Conservation (phyloP, 1,284 basidiomycete species). For the Trametes sp. region DNA sequence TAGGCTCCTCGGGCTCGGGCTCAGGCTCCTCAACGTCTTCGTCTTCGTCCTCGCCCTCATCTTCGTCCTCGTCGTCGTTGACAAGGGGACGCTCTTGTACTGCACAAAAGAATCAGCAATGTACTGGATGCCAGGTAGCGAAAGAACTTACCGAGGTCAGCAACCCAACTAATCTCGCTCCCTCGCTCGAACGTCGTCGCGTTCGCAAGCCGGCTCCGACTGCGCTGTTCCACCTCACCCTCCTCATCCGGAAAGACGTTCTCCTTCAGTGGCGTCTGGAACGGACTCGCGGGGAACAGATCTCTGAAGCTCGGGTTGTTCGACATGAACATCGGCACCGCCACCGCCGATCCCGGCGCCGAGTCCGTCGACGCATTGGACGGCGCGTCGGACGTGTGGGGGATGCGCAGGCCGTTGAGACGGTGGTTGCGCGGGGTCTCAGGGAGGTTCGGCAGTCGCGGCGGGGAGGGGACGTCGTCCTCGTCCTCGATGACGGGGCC, state of each 20-base stretch:
- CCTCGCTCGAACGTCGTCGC: constrained; percentile 52
- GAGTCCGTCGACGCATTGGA: constrained; percentile 56
- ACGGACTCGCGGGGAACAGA: constrained; percentile 71
- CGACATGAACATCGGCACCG: constrained; percentile 58
- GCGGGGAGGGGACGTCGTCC: constrained; percentile 54
- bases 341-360: constrained; percentile 44
- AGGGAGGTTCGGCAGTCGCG: constrained; percentile 43
- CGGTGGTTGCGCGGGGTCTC: constrained; percentile 42
- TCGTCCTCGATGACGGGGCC: constrained; percentile 78
- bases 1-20: constrained; percentile 41
- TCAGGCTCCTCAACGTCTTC: constrained; percentile 53
- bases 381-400: constrained; percentile 59
- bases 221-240: constrained; percentile 59
- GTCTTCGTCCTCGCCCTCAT: constrained; percentile 54
- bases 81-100: constrained; percentile 65
- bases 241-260: constrained; percentile 63
- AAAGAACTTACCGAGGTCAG: constrained; percentile 62
- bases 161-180: constrained; percentile 79
- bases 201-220: constrained; percentile 34
- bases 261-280: constrained; percentile 73
- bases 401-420: constrained; percentile 43
- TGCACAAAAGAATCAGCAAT: constrained; percentile 38
- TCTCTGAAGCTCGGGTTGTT: constrained; percentile 58
- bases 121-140: constrained; percentile 38
- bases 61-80: constrained; percentile 54